Evolutionary conservation across 495 filamentous ascomycete species (phyloP).

Genomic region (Daldinia loculata): DNA sequence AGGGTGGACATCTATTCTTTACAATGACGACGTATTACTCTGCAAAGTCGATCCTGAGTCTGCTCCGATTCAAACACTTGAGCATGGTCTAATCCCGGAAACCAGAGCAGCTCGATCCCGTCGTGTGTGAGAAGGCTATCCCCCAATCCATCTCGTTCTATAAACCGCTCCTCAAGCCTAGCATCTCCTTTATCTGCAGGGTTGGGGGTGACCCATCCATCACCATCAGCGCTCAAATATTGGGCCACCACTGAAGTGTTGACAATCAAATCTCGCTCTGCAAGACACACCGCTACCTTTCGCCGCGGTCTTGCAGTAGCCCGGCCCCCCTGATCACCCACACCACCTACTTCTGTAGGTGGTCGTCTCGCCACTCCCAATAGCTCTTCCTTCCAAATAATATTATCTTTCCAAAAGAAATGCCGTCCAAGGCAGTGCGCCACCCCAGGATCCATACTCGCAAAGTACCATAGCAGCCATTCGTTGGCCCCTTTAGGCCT

Average conservation of each 20-base stretch:
- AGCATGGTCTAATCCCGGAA: slow-evolving; percentile 69
- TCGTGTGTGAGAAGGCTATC: slow-evolving; percentile 53
- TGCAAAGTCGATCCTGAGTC: slow-evolving; percentile 54
- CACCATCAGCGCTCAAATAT: slow-evolving; percentile 60
- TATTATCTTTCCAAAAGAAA: slow-evolving; percentile 75
- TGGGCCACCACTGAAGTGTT: slow-evolving; percentile 64
- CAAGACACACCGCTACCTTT: slow-evolving; percentile 63
- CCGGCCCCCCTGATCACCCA: slow-evolving; percentile 11
- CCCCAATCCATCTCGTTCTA: slow-evolving; percentile 16
- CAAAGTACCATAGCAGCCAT: slow-evolving; percentile 73
- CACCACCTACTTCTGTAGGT: slow-evolving; percentile 30
- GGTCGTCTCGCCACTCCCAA: slow-evolving; percentile 19
- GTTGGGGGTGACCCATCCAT: slow-evolving; percentile 30
- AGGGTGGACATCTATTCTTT: slow-evolving; percentile 30
- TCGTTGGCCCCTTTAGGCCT: slow-evolving; percentile 66
- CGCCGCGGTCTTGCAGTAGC: slow-evolving; percentile 32
- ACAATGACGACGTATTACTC: slow-evolving; percentile 55
- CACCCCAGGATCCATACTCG: slow-evolving; percentile 68
- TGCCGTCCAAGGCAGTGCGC: slow-evolving; percentile 65
- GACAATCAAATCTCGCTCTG: slow-evolving; percentile 71
- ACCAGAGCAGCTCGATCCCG: slow-evolving; percentile 70
- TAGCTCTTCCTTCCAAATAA: slow-evolving; percentile 72
- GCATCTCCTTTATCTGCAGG: slow-evolving; percentile 26
- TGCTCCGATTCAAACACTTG: slow-evolving; percentile 67
- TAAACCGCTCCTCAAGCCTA: slow-evolving; percentile 22